phyloP scores from a whole-genome alignment of 805 yeast species.

The Metschnikowia chrysomelidarum region DNA sequence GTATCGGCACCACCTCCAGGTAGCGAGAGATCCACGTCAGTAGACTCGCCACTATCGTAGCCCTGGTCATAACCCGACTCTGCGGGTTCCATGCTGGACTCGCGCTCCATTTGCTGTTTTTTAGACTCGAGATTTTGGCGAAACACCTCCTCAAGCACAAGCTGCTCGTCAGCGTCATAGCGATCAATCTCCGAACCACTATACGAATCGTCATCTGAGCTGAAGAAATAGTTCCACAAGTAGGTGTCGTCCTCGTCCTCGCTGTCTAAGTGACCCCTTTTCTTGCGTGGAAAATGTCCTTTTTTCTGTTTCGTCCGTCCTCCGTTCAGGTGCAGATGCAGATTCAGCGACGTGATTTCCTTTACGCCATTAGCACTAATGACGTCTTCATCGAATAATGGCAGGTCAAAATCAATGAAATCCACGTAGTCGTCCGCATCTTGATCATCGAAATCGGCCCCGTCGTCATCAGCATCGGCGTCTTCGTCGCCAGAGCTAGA shows the following conservation, averaged over 20 bases:
- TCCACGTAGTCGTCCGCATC: constrained; percentile 44
- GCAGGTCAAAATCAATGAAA: constrained; percentile 35
- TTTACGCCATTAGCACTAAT: constrained; percentile 5
- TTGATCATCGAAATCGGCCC: constrained; percentile 25
- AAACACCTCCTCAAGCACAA: constrained; percentile 24
- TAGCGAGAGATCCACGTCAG: constrained; percentile 86
- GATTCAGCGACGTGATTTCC: constrained; percentile 9
- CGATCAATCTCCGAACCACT: constrained; percentile 23
- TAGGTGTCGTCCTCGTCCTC: constrained; percentile 67
- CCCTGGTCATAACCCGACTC: constrained; percentile 37
- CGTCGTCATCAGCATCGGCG: constrained; percentile 5
- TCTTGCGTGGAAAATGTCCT: constrained; percentile 10
- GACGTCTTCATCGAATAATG: constrained; percentile 24
- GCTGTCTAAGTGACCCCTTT: constrained; percentile 26
- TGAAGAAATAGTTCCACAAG: constrained; percentile 72
- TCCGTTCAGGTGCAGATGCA: constrained; percentile 9
- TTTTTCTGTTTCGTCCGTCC: constrained; percentile 13
- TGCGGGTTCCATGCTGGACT: constrained; percentile 15
- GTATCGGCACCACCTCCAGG: constrained; percentile 64
- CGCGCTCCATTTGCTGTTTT: constrained; percentile 13
- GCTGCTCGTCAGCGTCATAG: constrained; percentile 23
- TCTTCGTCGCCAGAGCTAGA: constrained; percentile 28
- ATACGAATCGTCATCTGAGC: constrained; percentile 37
- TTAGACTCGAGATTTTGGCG: constrained; percentile 24
- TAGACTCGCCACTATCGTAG: constrained; percentile 77